Evolutionary conservation across 495 filamentous ascomycete genomes (phyloP).

Genomic region (Penicillium ucsense): DNA sequence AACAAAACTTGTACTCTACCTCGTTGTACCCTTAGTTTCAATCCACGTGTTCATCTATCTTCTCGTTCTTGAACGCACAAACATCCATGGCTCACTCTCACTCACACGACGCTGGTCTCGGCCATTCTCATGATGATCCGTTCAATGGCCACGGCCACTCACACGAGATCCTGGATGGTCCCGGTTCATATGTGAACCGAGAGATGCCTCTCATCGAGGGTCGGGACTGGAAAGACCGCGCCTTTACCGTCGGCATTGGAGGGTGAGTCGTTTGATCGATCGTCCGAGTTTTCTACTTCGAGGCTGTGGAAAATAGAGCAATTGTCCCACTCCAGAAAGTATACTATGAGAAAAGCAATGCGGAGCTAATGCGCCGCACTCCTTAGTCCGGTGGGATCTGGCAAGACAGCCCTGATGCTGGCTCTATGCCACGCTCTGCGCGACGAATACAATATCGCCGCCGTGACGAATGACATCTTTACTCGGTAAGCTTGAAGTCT

Average conservation of each 20-base stretch:
- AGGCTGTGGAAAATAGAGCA: neutral
- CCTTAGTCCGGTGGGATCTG: slow-evolving; percentile 83
- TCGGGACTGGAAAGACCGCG: slow-evolving; percentile 79
- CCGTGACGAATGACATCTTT: slow-evolving; percentile 99
- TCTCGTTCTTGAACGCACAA: neutral
- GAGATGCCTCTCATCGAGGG: slow-evolving; percentile 90
- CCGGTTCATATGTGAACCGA: slow-evolving; percentile 79
- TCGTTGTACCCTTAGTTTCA: no score
- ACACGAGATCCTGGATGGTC: slow-evolving; percentile 92
- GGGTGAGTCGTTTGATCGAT: slow-evolving; percentile 52
- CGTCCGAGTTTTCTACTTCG: neutral
- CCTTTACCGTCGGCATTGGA: slow-evolving; percentile 93
- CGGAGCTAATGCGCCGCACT: slow-evolving; percentile 1
- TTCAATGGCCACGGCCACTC: slow-evolving; percentile 83
- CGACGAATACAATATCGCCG: slow-evolving; percentile 71
- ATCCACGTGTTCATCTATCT: no score
- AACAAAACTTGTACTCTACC: no score
- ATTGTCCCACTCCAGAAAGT: neutral
- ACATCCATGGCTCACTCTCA: slow-evolving; percentile 41
- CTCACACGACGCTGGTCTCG: slow-evolving; percentile 41
- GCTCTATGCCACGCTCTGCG: slow-evolving; percentile 75
- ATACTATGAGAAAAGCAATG: neutral
- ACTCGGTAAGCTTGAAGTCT: slow-evolving; percentile 42
- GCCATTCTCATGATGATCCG: slow-evolving; percentile 55
- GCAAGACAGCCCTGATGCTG: slow-evolving; percentile 95